Evolutionary conservation across 345 rosid species (phyloP).

Genomic region (Erysimum cheiranthoides): DNA sequence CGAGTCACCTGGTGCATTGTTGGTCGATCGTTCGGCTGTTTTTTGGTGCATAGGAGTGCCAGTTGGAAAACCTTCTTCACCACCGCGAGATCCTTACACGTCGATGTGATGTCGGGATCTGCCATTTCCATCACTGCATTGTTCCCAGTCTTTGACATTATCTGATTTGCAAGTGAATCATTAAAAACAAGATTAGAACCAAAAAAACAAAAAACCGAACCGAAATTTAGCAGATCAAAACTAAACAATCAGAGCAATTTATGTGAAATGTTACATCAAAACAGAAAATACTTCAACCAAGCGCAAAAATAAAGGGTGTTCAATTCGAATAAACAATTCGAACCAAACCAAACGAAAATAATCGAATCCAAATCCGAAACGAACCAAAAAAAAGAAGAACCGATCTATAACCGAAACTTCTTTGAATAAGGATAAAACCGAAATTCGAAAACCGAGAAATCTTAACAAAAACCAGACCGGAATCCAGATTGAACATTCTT

Average conservation of each 20-base stretch:
- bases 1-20: constrained; percentile 92
- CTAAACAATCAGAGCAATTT: neutral
- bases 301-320: neutral
- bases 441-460: no score
- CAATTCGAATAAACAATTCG: neutral
- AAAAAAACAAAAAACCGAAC: neutral
- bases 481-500: no score
- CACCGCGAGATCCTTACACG: constrained; percentile 77
- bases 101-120: constrained; percentile 75
- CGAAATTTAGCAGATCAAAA: neutral
- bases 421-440: no score
- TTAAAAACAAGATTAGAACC: neutral
- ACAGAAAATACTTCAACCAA: neutral
- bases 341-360: neutral
- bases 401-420: no score
- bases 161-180: constrained; percentile 46
- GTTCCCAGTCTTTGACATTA: constrained; percentile 83
- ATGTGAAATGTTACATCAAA: neutral
- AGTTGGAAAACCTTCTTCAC: constrained; percentile 94
- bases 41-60: constrained; percentile 81
- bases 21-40: constrained; percentile 80
- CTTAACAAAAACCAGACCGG: no score
- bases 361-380: neutral
- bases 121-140: constrained; percentile 86
- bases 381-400: no score